phyloP scores from a whole-genome alignment of 371 early-diverging fungal species.

The Saksenaea oblongispora region DNA sequence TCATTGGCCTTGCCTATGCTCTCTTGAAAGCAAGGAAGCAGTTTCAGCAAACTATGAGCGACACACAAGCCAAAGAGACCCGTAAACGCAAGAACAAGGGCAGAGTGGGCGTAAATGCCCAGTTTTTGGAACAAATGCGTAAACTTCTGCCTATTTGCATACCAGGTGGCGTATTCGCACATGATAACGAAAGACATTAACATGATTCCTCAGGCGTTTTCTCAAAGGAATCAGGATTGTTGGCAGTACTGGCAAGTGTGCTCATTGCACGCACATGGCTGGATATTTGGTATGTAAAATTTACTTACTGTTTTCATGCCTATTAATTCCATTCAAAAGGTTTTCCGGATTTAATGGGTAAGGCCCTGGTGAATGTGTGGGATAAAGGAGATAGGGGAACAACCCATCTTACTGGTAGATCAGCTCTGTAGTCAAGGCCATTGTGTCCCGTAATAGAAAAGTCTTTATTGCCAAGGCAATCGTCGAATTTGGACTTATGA shows the following conservation, averaged over 20 bases:
- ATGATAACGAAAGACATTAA: not conserved
- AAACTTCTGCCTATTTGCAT: conserved; percentile 73
- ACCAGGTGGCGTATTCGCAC: conserved; percentile 46
- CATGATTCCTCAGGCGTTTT: conserved; percentile 42
- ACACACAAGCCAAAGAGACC: conserved; percentile 3
- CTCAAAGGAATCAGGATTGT: conserved; percentile 68
- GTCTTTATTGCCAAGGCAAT: conserved; percentile 66
- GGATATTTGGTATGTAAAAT: conserved; percentile 60
- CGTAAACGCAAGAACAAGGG: conserved; percentile 24
- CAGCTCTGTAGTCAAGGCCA: conserved; percentile 69
- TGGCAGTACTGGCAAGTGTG: conserved; percentile 62
- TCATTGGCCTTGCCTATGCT: conserved; percentile 41
- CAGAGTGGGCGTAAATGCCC: conserved; percentile 65
- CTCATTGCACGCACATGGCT: conserved; percentile 75
- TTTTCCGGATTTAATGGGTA: conserved; percentile 75
- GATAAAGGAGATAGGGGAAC: conserved; percentile 1
- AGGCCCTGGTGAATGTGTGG: not conserved
- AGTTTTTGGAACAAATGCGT: conserved; percentile 79
- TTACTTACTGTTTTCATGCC: not conserved
- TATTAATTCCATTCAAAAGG: conserved; percentile 23
- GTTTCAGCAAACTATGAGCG: conserved; percentile 17
- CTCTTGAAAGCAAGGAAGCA: conserved; percentile 33
- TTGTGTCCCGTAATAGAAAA: conserved; percentile 69
- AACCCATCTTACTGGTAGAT: not conserved
- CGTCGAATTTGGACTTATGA: conserved; percentile 74